phyloP scores from a whole-genome alignment of 805 yeast genomes.

The Monosporozyma unispora region DNA sequence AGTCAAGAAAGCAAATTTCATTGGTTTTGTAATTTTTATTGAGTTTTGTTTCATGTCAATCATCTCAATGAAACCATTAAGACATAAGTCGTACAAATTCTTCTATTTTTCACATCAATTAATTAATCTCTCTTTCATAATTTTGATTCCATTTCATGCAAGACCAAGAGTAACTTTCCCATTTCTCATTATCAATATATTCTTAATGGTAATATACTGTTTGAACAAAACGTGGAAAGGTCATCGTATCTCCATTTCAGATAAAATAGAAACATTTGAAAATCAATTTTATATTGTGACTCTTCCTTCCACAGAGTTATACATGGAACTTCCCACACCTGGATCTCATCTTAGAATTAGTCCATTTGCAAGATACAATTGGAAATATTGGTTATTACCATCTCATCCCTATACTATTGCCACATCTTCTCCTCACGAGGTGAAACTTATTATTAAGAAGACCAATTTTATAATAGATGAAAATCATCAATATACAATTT shows the following conservation, averaged over 20 bases:
- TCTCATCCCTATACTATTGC: conserved; percentile 64
- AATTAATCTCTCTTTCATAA: conserved; percentile 38
- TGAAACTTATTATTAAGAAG: conserved; percentile 40
- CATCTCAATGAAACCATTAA: conserved; percentile 40
- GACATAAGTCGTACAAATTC: conserved; percentile 40
- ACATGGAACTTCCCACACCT: background rate
- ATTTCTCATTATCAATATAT: conserved; percentile 18
- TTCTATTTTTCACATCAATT: conserved; percentile 54
- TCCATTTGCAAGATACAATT: conserved; percentile 27
- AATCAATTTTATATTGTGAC: background rate
- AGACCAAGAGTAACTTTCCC: conserved; percentile 53
- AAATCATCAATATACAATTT: conserved; percentile 30
- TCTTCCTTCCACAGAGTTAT: background rate
- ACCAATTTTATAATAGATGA: conserved; percentile 30
- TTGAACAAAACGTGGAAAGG: background rate
- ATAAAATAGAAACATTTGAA: background rate
- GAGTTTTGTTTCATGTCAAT: conserved; percentile 32
- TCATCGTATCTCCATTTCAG: background rate
- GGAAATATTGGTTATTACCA: conserved; percentile 42
- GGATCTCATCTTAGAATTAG: conserved; percentile 54
- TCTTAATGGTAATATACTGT: conserved; percentile 11
- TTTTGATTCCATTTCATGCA: conserved; percentile 50
- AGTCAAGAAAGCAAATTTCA: conserved; percentile 32
- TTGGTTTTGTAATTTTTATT: conserved; percentile 42
- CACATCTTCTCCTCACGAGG: conserved; percentile 33